phyloP scores from a whole-genome alignment of 2,329 filamentous ascomycete genomes.

The Talaromyces rugulosus region DNA sequence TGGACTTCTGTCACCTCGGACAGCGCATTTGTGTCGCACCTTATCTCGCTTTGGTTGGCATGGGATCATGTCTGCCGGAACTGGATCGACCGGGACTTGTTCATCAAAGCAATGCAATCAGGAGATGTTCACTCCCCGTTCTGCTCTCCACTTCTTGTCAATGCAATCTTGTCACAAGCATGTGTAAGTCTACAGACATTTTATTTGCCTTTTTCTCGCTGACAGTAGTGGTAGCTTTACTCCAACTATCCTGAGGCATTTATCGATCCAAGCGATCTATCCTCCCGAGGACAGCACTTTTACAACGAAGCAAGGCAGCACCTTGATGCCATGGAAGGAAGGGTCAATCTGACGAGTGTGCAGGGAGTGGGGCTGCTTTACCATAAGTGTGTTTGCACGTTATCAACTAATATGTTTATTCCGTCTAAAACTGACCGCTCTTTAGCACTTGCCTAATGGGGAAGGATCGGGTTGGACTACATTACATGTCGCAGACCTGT shows the following conservation, averaged over 20 bases:
- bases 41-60: conserved; percentile 30
- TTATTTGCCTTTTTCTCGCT: background rate
- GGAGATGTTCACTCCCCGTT: conserved; percentile 22
- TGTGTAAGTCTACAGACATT: conserved; percentile 22
- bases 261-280: conserved; percentile 20
- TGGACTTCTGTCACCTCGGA: conserved; percentile 30
- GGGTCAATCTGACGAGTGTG: conserved; percentile 22
- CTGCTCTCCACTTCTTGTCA: conserved; percentile 33
- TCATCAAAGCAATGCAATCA: conserved; percentile 26
- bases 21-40: conserved; percentile 27
- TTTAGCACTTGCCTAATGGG: conserved; percentile 10
- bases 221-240: conserved; percentile 14
- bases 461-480: conserved; percentile 10
- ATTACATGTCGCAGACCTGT: conserved; percentile 11
- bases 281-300: conserved; percentile 24
- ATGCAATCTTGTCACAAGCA: conserved; percentile 29
- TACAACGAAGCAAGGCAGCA: conserved; percentile 26
- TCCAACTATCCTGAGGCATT: conserved; percentile 25
- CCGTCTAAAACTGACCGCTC: background rate
- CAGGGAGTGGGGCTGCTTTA: conserved; percentile 24
- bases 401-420: background rate
- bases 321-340: conserved; percentile 22
- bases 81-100: conserved; percentile 27
- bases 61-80: conserved; percentile 27
- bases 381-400: background rate